These are phyloP conservation scores for Blastocystis sp. DNA, from an alignment of 352 stramenopile species.

Conservation along the genomic window DNA sequence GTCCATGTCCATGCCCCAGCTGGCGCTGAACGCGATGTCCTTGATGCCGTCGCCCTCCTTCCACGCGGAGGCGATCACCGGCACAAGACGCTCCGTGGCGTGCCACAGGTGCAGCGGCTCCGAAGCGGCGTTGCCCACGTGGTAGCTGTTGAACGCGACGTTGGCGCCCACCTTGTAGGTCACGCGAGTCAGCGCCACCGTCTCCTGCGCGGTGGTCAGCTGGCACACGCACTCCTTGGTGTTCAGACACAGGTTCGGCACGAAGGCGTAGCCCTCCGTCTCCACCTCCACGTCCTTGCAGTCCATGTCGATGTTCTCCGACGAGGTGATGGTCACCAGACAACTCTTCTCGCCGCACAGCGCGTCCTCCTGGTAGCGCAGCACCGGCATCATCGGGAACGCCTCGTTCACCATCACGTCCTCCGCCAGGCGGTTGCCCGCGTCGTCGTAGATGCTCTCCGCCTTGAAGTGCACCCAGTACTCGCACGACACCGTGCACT, in stretches of 20 bases:
- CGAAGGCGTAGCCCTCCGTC: background rate
- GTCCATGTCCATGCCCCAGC: background rate
- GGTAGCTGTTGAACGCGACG: background rate
- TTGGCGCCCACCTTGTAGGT: background rate
- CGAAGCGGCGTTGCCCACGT: background rate
- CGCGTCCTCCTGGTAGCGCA: background rate
- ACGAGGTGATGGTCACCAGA: background rate
- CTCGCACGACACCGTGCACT: conserved; percentile 9
- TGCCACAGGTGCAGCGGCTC: background rate
- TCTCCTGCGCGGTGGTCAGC: background rate
- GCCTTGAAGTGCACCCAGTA: conserved; percentile 51
- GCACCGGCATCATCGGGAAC: background rate
- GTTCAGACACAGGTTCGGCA: conserved; percentile 28
- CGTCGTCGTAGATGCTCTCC: conserved; percentile 55
- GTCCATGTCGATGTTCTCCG: conserved; percentile 31
- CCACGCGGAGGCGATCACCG: conserved; percentile 1
- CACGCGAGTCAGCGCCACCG: background rate
- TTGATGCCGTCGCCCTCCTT: background rate
- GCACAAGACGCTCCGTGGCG: background rate
- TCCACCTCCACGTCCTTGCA: background rate
- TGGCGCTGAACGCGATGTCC: conserved; percentile 19
- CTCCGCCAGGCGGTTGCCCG: conserved; percentile 54
- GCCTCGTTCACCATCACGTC: conserved; percentile 2
- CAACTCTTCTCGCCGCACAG: background rate
- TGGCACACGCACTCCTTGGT: background rate